Conservation (phyloP, 1,284 basidiomycete genomes). For the Ustilago loliicola region DNA sequence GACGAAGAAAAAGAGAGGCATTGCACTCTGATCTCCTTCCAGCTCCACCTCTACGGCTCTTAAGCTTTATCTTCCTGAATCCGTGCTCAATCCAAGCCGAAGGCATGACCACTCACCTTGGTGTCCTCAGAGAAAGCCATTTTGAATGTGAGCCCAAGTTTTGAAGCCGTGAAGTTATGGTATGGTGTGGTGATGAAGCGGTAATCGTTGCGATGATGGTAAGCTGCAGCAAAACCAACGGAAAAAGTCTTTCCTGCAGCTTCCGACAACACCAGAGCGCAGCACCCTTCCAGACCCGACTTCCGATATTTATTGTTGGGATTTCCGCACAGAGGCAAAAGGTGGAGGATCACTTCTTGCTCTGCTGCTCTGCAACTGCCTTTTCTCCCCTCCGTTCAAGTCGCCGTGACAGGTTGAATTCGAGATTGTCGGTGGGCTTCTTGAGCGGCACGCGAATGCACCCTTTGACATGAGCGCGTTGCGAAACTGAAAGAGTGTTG, state of each 20-base stretch:
- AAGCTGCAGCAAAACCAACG: neutral
- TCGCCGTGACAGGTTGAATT: neutral
- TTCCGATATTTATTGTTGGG: conserved; percentile 22
- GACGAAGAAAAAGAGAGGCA: neutral
- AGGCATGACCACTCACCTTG: conserved; percentile 49
- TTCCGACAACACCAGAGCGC: neutral
- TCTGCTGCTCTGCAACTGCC: neutral
- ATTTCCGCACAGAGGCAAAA: neutral
- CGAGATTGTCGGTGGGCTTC: neutral
- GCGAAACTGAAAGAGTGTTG: conserved; percentile 7
- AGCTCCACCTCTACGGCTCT: neutral
- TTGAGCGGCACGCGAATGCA: neutral
- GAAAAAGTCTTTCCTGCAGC: conserved; percentile 16
- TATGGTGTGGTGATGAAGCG: conserved; percentile 1
- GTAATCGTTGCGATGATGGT: neutral
- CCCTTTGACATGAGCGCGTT: neutral
- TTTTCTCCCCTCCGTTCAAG: neutral
- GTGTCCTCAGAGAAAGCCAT: conserved; percentile 68
- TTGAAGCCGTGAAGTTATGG: neutral
- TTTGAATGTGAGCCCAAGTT: conserved; percentile 16
- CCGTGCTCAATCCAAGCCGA: neutral
- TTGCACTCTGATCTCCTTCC: neutral
- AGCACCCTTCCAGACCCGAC: conserved; percentile 18
- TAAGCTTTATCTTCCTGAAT: neutral
- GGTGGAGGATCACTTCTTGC: conserved; percentile 28